Conservation (phyloP, 805 yeast genomes). For the Sugiyamaella mastotermitis region DNA sequence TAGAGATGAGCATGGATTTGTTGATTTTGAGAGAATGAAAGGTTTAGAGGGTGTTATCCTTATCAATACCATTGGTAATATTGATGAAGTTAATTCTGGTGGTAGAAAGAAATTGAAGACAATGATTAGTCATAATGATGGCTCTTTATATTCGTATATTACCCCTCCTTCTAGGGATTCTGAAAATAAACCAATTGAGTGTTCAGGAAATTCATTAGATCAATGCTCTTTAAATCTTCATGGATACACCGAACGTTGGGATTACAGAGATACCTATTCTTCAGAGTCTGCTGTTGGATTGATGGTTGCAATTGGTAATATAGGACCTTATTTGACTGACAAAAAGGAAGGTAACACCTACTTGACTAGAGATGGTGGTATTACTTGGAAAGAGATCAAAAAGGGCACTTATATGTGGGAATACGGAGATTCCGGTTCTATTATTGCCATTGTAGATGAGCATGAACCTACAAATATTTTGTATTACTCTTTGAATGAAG, state of each 20-base stretch:
- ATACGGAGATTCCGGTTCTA: conserved; percentile 90
- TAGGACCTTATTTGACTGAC: conserved; percentile 53
- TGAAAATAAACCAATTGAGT: conserved; percentile 48
- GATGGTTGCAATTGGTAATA: conserved; percentile 90
- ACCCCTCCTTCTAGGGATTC: conserved; percentile 65
- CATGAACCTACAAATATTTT: conserved; percentile 52
- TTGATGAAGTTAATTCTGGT: conserved; percentile 39
- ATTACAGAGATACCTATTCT: conserved; percentile 76
- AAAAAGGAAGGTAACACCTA: conserved; percentile 56
- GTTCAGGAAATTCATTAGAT: conserved; percentile 42
- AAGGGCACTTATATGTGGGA: conserved; percentile 87
- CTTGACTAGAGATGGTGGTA: conserved; percentile 85
- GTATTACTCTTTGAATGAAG: conserved; percentile 70
- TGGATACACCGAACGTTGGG: conserved; percentile 83
- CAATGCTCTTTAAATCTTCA: conserved; percentile 80
- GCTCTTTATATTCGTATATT: conserved; percentile 75
- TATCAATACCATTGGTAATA: conserved; percentile 61
- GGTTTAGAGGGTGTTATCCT: conserved; percentile 81
- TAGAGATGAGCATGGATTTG: conserved; percentile 66
- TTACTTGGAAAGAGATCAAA: conserved; percentile 74
- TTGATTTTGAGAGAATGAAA: conserved; percentile 81
- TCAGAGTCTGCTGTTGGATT: conserved; percentile 88
- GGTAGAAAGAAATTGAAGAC: conserved; percentile 58
- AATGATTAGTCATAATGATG: conserved; percentile 81
- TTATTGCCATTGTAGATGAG: conserved; percentile 65